Percentiles rank a stretch among this genome's conserved stretches.
These are phyloP conservation scores for Cinnamomum micranthum DNA, from an alignment of 164 flowering plant species.

Conservation along the genomic window DNA sequence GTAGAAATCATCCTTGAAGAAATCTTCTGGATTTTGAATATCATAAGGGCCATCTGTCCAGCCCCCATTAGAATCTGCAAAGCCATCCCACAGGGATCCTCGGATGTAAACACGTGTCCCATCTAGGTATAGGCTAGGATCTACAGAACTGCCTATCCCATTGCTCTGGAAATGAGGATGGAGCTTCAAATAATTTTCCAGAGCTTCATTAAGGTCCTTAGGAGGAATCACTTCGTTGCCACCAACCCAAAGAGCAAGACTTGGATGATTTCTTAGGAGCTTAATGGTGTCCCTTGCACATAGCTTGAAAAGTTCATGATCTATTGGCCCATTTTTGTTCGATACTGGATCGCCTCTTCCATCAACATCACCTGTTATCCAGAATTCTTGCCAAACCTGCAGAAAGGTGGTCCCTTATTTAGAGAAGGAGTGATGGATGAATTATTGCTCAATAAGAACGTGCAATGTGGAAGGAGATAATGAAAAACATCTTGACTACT, in stretches of 20 bases:
- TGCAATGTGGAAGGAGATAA: too few relatives aligned
- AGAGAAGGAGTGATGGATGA: not conserved
- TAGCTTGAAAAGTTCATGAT: slow-evolving; percentile 81
- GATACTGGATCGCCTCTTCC: slow-evolving; percentile 93
- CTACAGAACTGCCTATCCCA: slow-evolving; percentile 26
- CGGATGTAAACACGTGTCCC: slow-evolving; percentile 83
- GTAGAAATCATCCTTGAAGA: slow-evolving; percentile 74
- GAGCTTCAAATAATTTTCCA: slow-evolving; percentile 62
- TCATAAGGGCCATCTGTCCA: slow-evolving; percentile 94
- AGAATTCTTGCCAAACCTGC: slow-evolving; percentile 99
- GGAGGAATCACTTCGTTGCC: slow-evolving; percentile 98
- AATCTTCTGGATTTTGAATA: slow-evolving; percentile 90
- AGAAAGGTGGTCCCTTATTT: slow-evolving; percentile 10
- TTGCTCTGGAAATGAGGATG: slow-evolving; percentile 57
- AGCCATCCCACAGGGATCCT: slow-evolving; percentile 99
- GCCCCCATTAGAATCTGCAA: slow-evolving; percentile 85
- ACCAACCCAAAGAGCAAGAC: slow-evolving; percentile 99
- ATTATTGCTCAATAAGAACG: too few relatives aligned
- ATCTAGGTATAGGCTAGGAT: slow-evolving; percentile 93
- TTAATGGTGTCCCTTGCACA: slow-evolving; percentile 95
- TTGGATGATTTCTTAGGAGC: slow-evolving; percentile 90
- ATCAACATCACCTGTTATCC: slow-evolving; percentile 98
- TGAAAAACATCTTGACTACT: too few relatives aligned
- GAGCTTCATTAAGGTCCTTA: slow-evolving; percentile 66
- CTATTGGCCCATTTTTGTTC: slow-evolving; percentile 87